phyloP scores from a whole-genome alignment of 23 red algal species.

The Gracilaria vermiculophylla region DNA sequence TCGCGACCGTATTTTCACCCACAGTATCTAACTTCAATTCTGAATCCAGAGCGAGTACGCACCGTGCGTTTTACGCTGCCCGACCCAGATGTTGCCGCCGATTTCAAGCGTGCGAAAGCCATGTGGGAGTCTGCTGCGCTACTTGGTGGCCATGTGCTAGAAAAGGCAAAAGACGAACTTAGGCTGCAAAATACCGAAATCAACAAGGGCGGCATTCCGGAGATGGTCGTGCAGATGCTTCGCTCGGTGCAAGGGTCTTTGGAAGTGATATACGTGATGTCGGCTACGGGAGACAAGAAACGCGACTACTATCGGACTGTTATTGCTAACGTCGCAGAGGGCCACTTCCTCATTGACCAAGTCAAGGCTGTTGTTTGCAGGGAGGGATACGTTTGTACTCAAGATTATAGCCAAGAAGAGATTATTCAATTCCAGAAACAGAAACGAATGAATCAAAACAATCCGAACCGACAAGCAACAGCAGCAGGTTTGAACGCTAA shows the following conservation, averaged over 20 bases:
- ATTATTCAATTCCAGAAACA: conserved; percentile 8
- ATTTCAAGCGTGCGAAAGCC: neutral
- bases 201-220: neutral
- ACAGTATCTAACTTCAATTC: neutral
- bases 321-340: conserved; percentile 34
- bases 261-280: conserved; percentile 18
- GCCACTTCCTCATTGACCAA: conserved; percentile 43
- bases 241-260: neutral
- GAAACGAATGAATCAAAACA: conserved; percentile 15
- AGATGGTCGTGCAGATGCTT: conserved; percentile 9
- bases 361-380: conserved; percentile 6
- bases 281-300: conserved; percentile 18
- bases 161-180: neutral
- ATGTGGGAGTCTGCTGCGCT: neutral
- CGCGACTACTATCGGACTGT: conserved; percentile 36
- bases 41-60: neutral
- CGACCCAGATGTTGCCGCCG: neutral
- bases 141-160: neutral
- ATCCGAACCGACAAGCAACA: conserved; percentile 44
- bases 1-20: neutral
- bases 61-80: conserved; percentile 10
- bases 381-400: conserved; percentile 37
- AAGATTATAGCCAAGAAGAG: conserved; percentile 30
- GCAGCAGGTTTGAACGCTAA: conserved; percentile 7
- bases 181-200: neutral